phyloP scores from a whole-genome alignment of 2,329 filamentous ascomycete species.

The Aspergillus jensenii region DNA sequence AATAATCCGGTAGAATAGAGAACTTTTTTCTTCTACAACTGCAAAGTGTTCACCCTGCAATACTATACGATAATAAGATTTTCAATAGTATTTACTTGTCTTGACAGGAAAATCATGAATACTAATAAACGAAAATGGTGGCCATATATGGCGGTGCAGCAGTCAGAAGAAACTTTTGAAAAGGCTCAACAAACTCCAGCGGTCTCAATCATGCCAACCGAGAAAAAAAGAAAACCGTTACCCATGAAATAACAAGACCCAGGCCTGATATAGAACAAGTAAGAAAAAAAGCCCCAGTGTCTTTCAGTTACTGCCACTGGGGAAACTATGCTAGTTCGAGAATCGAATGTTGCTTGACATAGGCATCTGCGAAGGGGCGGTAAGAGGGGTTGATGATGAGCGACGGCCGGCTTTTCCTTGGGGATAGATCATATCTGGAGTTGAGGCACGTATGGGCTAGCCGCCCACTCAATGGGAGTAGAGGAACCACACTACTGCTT shows the following conservation, averaged over 20 bases:
- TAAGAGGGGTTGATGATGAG: constrained; percentile 14
- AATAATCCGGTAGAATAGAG: too few species aligned
- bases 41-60: not conserved
- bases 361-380: constrained; percentile 3
- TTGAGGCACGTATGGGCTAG: not conserved
- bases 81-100: not conserved
- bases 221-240: constrained; percentile 13
- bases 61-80: not conserved
- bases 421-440: not conserved
- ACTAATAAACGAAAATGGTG: not conserved
- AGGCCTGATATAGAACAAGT: not conserved
- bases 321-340: constrained; percentile 9
- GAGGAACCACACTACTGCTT: not conserved
- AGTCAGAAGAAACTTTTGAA: constrained; percentile 16
- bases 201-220: constrained; percentile 20
- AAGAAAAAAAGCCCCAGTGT: constrained; percentile 5
- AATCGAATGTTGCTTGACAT: not conserved
- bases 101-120: not conserved
- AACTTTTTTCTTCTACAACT: too few species aligned
- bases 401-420: constrained; percentile 10
- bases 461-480: not conserved
- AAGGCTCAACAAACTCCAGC: constrained; percentile 16
- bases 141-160: constrained; percentile 9
- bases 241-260: constrained; percentile 11
- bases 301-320: constrained; percentile 8